These are phyloP conservation scores for Aspergillus vadensis DNA, from an alignment of 2,329 filamentous ascomycete species.

Conservation along the genomic window DNA sequence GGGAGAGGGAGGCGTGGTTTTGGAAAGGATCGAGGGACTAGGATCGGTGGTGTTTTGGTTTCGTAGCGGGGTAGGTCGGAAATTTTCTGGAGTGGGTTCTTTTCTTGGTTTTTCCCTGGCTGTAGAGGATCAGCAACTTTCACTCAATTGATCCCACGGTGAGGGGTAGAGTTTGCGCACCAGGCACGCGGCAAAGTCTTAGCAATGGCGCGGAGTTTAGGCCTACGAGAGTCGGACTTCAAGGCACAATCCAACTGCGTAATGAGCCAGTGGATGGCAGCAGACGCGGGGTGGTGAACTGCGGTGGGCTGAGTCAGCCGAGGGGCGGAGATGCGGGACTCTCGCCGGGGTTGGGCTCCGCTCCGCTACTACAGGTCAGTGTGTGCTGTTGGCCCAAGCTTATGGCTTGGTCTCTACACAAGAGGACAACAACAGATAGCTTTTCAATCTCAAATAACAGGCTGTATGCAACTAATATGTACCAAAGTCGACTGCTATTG, in stretches of 20 bases:
- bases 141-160: background rate
- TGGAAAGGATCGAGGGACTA: too few relatives aligned
- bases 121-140: background rate
- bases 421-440: background rate
- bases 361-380: background rate
- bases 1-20: too few relatives aligned
- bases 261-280: background rate
- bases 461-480: background rate
- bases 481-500: background rate
- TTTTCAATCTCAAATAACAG: background rate
- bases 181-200: background rate
- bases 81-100: background rate
- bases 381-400: background rate
- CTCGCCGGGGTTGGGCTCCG: background rate
- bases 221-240: background rate
- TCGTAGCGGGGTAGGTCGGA: slow-evolving; percentile 2
- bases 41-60: background rate
- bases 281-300: slow-evolving; percentile 5
- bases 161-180: background rate
- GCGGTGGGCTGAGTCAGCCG: slow-evolving; percentile 15
- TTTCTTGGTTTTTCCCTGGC: background rate
- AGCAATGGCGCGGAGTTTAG: background rate
- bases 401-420: background rate
- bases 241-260: background rate
- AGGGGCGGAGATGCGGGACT: slow-evolving; percentile 14